A percentile compares a stretch with the other conserved stretches of the same genome.
These are phyloP conservation scores for Daldinia sp. DNA, from an alignment of 2,329 filamentous ascomycete species.

Conservation along the genomic window DNA sequence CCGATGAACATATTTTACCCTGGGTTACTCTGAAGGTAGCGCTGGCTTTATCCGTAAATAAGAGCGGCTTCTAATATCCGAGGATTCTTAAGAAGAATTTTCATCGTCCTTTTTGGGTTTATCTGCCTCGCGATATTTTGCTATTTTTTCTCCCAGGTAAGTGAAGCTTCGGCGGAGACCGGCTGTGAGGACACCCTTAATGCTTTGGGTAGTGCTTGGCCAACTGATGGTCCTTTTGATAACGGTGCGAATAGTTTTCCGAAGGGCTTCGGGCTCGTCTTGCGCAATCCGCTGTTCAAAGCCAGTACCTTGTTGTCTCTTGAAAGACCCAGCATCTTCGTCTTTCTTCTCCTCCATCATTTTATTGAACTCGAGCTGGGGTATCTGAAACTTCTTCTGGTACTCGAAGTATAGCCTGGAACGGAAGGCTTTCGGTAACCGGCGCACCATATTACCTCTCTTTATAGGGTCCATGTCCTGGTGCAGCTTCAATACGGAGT, in stretches of 20 bases:
- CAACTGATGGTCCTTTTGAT: constrained; percentile 91
- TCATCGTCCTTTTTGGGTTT: constrained; percentile 48
- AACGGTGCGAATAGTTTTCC: constrained; percentile 76
- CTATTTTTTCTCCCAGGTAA: constrained; percentile 86
- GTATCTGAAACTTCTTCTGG: constrained; percentile 89
- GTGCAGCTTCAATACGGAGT: constrained; percentile 74
- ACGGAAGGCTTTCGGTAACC: constrained; percentile 87
- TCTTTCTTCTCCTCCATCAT: constrained; percentile 85
- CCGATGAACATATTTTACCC: not conserved
- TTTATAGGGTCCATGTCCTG: constrained; percentile 95
- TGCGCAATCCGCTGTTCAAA: constrained; percentile 89
- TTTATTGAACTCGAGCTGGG: constrained; percentile 82
- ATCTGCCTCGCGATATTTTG: constrained; percentile 68
- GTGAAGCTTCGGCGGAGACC: constrained; percentile 76
- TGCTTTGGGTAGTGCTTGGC: constrained; percentile 88
- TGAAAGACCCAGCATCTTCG: constrained; percentile 75
- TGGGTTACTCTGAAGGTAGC: not conserved
- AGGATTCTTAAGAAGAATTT: constrained; percentile 47
- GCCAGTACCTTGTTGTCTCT: constrained; percentile 79
- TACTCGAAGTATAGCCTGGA: constrained; percentile 94
- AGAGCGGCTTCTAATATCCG: not conserved
- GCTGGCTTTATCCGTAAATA: constrained; percentile 1
- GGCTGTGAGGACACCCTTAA: constrained; percentile 86
- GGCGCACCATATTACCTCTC: constrained; percentile 95
- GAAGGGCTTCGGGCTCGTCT: constrained; percentile 75